phyloP scores from a whole-genome alignment of 495 filamentous ascomycete genomes.

The Astrothelium macrocarpum region DNA sequence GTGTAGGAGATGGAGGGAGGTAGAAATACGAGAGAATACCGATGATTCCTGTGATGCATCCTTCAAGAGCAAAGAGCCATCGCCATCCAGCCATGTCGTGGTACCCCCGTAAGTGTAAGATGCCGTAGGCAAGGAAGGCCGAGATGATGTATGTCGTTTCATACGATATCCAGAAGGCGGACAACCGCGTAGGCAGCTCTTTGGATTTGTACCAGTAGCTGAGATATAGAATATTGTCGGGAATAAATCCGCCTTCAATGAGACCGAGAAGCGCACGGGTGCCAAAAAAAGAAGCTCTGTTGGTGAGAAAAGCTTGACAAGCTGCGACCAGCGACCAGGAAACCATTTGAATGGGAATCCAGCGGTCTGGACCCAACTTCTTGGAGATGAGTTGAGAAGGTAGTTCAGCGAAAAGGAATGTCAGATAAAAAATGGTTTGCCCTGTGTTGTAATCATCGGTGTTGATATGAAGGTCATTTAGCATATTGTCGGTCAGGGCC shows the following conservation, averaged over 20 bases:
- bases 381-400: slow-evolving; percentile 43
- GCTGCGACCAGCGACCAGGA: slow-evolving; percentile 65
- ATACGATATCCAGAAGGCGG: slow-evolving; percentile 51
- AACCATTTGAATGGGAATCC: slow-evolving; percentile 78
- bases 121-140: slow-evolving; percentile 41
- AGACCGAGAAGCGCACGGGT: slow-evolving; percentile 39
- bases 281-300: slow-evolving; percentile 42
- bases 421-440: slow-evolving; percentile 35
- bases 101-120: slow-evolving; percentile 44
- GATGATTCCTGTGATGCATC: slow-evolving; percentile 42
- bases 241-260: slow-evolving; percentile 35
- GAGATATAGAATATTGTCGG: slow-evolving; percentile 42
- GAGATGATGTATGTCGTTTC: slow-evolving; percentile 44
- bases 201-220: slow-evolving; percentile 44
- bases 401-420: slow-evolving; percentile 40
- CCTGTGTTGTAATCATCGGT: slow-evolving; percentile 43
- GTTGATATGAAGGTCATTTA: slow-evolving; percentile 33
- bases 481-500: slow-evolving; percentile 29
- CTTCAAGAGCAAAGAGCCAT: slow-evolving; percentile 47
- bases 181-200: slow-evolving; percentile 42
- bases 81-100: slow-evolving; percentile 41
- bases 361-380: slow-evolving; percentile 67
- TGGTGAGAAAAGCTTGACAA: slow-evolving; percentile 55
- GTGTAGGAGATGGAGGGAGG: slow-evolving; percentile 43
- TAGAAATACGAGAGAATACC: slow-evolving; percentile 44